Evolutionary conservation across 106 monocot genomes (phyloP).

Genomic region (Dioscorea alata): DNA sequence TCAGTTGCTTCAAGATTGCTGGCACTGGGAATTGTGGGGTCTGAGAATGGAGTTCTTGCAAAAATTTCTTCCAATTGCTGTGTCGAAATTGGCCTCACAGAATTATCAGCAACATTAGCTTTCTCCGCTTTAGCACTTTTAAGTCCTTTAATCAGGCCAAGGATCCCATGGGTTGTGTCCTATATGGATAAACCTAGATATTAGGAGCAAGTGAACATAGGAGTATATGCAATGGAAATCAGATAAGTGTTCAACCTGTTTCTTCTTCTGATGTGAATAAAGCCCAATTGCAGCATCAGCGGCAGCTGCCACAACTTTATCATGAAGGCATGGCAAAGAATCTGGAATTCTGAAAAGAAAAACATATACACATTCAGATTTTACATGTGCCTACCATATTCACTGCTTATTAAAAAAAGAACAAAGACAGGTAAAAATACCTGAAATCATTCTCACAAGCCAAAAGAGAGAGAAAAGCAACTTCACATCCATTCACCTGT

Average conservation of each 20-base stretch:
- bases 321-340: conserved; percentile 85
- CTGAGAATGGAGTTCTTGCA: conserved; percentile 45
- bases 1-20: conserved; percentile 30
- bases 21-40: conserved; percentile 1
- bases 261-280: conserved; percentile 54
- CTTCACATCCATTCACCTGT: conserved; percentile 86
- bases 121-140: conserved; percentile 54
- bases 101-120: conserved; percentile 15
- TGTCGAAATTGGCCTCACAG: conserved; percentile 6
- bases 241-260: conserved; percentile 33
- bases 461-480: conserved; percentile 68
- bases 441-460: conserved; percentile 62
- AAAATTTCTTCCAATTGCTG: conserved; percentile 58
- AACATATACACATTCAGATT: conserved; percentile 2
- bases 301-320: conserved; percentile 93
- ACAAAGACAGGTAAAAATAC: conserved; percentile 25
- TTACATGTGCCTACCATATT: background rate
- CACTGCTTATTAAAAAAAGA: background rate
- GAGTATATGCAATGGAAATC: too few relatives aligned
- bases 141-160: conserved; percentile 75
- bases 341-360: conserved; percentile 65
- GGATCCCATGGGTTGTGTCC: conserved; percentile 39
- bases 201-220: background rate
- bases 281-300: conserved; percentile 58
- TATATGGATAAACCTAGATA: conserved; percentile 19